Conservation (phyloP, 2,329 filamentous ascomycete genomes). For the Myriangium duriaei region DNA sequence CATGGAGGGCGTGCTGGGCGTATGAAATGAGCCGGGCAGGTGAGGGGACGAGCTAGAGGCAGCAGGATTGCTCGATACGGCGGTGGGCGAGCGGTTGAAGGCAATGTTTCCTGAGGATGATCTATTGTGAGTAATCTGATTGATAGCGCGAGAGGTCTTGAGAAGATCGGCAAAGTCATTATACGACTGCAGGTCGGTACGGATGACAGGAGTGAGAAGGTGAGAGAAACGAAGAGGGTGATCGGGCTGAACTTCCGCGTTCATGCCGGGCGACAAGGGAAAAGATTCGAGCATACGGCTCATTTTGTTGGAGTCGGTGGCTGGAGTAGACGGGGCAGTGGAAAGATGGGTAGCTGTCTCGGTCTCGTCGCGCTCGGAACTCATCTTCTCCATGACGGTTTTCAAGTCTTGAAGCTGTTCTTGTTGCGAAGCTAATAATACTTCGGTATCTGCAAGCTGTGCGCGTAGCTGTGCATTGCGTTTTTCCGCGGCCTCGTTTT, state of each 20-base stretch:
- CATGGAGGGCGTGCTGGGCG: conserved; percentile 19
- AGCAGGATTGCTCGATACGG: conserved; percentile 15
- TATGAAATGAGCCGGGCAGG: conserved; percentile 31
- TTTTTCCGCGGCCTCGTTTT: conserved; percentile 62
- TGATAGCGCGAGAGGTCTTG: conserved; percentile 47
- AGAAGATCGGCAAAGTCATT: conserved; percentile 76
- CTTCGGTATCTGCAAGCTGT: conserved; percentile 77
- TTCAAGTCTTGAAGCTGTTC: conserved; percentile 90
- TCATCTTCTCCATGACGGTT: conserved; percentile 79
- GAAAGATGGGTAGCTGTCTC: conserved; percentile 46
- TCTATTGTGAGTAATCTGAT: conserved; percentile 47
- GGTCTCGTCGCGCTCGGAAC: conserved; percentile 54
- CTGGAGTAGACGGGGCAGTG: conserved; percentile 68
- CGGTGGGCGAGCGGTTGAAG: conserved; percentile 26
- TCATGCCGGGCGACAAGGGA: conserved; percentile 38
- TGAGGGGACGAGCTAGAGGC: conserved; percentile 24
- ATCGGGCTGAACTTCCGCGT: conserved; percentile 45
- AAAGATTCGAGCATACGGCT: conserved; percentile 49
- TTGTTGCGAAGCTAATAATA: conserved; percentile 75
- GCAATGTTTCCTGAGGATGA: conserved; percentile 45
- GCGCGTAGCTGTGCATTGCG: conserved; percentile 79
- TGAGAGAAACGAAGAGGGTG: conserved; percentile 66
- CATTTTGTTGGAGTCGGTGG: conserved; percentile 46
- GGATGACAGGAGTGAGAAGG: conserved; percentile 68
- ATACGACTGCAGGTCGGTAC: conserved; percentile 68